Evolutionary conservation across 352 stramenopile species (phyloP), one percentile per base, ranked within the genome.

Genomic region (Pythium plurisporium): DNA sequence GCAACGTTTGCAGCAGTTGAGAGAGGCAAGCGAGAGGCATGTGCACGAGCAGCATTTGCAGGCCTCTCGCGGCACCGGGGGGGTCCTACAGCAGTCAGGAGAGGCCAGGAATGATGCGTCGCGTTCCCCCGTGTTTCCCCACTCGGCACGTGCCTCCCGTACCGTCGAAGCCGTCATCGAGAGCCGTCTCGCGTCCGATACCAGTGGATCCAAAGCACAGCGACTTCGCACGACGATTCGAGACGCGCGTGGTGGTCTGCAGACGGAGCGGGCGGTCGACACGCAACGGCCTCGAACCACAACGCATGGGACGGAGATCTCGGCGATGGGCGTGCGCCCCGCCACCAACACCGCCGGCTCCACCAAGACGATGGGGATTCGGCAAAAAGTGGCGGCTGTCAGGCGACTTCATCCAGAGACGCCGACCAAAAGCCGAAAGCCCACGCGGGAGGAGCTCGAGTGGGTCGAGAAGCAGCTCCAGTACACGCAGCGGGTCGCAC

Each of bases 381-480:
- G 29, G 15, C 51, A 76, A 33, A 67, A 52, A 51, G 80, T 85
- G n/a, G 68, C 33, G 9, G 40, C 65, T 6, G 66, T 85, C 25
- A 64, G 78, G 4, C 67, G 73, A 20, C 67, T 69, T 48, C 38
- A 43, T 2, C 34, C 9, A 17, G 56, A 2, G 8, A 34, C 33
- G 19, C 20, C 26, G 22, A 29, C 19, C 3, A 17, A 12, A 33
- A 5, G 54, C 52, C 64, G 64, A 3, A 59, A 70, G 10, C 61
- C 79, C 47, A 66, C 63, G 1, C 79, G 70, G 15, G 38, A 66
- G 2, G 76, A 87, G 23, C 49, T 70, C 2, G 74, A 84, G 56
- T 88, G 79, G 77, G 47, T 82, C 19, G 79, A 90, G 54, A 90
- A 83, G 55, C 75, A 88, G 49, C 37, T 73, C 4, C 76, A 80